These are phyloP conservation scores for Spergularia marina DNA, from an alignment of 148 eudicot species.

Conservation along the genomic window DNA sequence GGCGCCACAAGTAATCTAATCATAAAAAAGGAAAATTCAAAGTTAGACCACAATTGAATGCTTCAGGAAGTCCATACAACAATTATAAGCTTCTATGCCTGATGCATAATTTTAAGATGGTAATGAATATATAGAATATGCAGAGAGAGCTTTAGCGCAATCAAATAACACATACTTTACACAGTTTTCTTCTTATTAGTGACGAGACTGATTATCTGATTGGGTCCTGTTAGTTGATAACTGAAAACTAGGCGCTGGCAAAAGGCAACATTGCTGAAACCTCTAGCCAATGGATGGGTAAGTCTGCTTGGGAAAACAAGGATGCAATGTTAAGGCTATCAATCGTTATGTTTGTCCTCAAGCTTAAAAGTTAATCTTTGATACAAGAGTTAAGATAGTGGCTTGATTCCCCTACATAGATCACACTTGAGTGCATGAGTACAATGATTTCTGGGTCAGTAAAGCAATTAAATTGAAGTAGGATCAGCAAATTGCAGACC, in stretches of 20 bases:
- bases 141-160: background rate
- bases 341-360: background rate
- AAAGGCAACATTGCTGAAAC: conserved; percentile 2
- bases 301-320: background rate
- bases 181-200: background rate
- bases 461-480: background rate
- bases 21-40: conserved; percentile 1
- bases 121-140: no score
- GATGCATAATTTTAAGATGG: background rate
- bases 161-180: background rate
- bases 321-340: background rate
- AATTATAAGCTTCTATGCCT: background rate
- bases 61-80: background rate
- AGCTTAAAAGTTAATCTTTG: background rate
- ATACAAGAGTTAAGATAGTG: background rate
- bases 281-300: background rate
- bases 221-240: background rate
- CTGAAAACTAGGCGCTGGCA: background rate
- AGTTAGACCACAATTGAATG: background rate
- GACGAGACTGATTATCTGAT: background rate
- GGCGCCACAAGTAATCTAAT: conserved; percentile 89
- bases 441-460: no score
- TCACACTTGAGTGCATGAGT: background rate
- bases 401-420: background rate
- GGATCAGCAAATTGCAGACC: background rate